Conservation (phyloP, 2,329 filamentous ascomycete species). For the Colletotrichum sp. region DNA sequence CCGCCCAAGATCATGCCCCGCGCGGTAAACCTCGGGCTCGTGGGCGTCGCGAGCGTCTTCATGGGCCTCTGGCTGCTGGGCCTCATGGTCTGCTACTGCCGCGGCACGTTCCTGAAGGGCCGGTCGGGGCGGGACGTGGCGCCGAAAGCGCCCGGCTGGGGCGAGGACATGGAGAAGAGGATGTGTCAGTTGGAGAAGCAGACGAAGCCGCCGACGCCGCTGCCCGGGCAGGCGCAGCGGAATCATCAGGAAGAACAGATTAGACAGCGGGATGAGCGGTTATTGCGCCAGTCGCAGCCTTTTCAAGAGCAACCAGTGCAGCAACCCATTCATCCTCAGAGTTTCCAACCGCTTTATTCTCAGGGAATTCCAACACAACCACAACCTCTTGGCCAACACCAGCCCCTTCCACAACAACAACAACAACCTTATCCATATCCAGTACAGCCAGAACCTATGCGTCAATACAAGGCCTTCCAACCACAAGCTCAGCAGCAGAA, state of each 20-base stretch:
- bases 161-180: neutral
- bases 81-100: conserved; percentile 3
- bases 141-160: neutral
- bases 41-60: neutral
- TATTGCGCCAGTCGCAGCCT: neutral
- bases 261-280: neutral
- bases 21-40: neutral
- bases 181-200: neutral
- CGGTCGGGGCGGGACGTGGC: neutral
- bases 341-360: neutral
- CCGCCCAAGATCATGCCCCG: neutral
- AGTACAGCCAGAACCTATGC: neutral
- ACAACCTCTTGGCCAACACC: neutral
- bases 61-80: conserved; percentile 6
- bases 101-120: neutral
- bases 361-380: neutral
- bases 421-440: neutral
- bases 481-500: neutral
- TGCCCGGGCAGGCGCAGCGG: neutral
- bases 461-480: neutral
- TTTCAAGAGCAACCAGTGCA: neutral
- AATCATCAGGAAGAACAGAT: neutral
- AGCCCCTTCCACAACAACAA: neutral
- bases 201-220: neutral
- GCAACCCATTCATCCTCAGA: neutral